Conservation (phyloP, 2,329 filamentous ascomycete genomes). For the Pseudogymnoascus sp. region DNA sequence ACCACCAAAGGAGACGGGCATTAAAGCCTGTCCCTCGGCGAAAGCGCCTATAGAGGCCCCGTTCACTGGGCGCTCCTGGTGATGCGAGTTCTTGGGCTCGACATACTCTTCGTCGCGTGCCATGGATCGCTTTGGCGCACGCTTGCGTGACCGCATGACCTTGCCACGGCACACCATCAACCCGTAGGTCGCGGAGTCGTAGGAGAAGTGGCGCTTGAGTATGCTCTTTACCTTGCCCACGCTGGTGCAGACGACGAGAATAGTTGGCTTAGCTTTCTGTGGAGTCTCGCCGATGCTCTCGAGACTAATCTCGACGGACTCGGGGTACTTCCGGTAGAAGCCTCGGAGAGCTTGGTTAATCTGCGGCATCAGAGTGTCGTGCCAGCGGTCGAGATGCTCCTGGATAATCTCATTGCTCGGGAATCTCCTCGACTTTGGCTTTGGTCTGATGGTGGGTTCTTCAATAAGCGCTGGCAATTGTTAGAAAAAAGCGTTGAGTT, state of each 20-base stretch:
- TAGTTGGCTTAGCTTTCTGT: conserved; percentile 61
- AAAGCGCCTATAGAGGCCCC: conserved; percentile 92
- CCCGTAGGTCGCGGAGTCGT: conserved; percentile 57
- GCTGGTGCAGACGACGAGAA: conserved; percentile 70
- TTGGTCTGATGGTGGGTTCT: conserved; percentile 18
- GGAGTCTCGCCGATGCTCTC: conserved; percentile 66
- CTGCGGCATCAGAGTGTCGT: conserved; percentile 62
- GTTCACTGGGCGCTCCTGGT: conserved; percentile 71
- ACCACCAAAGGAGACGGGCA: conserved; percentile 85
- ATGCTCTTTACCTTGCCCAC: conserved; percentile 66
- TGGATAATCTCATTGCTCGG: conserved; percentile 52
- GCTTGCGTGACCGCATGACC: conserved; percentile 53
- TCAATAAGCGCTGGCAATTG: conserved; percentile 7
- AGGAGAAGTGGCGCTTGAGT: conserved; percentile 62
- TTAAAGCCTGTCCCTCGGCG: conserved; percentile 75
- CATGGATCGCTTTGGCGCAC: conserved; percentile 35
- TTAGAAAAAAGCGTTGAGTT: background rate
- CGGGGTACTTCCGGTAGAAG: conserved; percentile 65
- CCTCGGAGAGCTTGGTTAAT: conserved; percentile 64
- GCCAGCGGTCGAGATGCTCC: conserved; percentile 64
- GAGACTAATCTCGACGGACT: conserved; percentile 72
- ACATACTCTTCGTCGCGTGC: conserved; percentile 32
- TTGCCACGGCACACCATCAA: conserved; percentile 68
- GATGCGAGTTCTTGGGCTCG: conserved; percentile 61
- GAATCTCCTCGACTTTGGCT: conserved; percentile 47